Evolutionary conservation across 768 basidiomycete species (phyloP).

Genomic region (Pisolithus sp.): DNA sequence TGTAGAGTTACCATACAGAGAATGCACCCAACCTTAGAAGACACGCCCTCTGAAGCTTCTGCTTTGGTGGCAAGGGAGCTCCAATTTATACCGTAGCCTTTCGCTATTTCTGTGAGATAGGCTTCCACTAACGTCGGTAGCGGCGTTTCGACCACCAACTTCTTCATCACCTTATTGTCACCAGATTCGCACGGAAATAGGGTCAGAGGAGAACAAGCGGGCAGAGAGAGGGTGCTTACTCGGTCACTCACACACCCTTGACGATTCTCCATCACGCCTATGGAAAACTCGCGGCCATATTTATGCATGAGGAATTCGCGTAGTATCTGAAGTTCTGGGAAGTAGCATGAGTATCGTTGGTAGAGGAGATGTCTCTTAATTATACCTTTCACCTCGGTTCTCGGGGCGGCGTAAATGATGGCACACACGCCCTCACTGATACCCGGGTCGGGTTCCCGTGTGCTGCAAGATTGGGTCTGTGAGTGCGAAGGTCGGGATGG

Average conservation of each 20-base stretch:
- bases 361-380: background rate
- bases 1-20: background rate
- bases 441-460: constrained; percentile 81
- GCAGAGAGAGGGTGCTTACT: constrained; percentile 37
- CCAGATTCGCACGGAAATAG: background rate
- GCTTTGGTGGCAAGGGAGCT: constrained; percentile 28
- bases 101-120: constrained; percentile 85
- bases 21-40: constrained; percentile 32
- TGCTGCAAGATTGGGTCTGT: constrained; percentile 33
- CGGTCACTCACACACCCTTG: constrained; percentile 78
- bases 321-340: constrained; percentile 76
- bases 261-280: constrained; percentile 81
- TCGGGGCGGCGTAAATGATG: constrained; percentile 85
- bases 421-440: constrained; percentile 81
- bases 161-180: constrained; percentile 58
- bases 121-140: constrained; percentile 72
- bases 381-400: constrained; percentile 84
- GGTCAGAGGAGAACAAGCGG: background rate
- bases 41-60: constrained; percentile 28
- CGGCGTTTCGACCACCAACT: constrained; percentile 66
- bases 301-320: constrained; percentile 96
- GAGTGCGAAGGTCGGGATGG: constrained; percentile 2
- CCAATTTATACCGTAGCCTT: constrained; percentile 77
- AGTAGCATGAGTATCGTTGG: background rate
- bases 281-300: constrained; percentile 85